Base-by-base conservation (phyloP, 345 rosid genomes). In the Gynandropsis gynandra region DNA sequence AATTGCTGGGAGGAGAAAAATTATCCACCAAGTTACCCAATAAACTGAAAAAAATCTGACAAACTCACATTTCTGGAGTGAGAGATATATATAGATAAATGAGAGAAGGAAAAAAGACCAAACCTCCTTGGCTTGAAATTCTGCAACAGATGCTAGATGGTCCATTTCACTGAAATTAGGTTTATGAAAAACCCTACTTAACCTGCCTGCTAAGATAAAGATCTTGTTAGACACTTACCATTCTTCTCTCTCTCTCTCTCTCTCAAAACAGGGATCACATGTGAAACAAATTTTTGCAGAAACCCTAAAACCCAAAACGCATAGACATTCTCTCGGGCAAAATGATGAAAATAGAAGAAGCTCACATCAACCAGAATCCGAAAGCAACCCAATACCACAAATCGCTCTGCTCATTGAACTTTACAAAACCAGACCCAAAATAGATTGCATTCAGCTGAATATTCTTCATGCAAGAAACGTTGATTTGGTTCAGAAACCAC, bases 161-260 rank as follows among this genome's bases (percentile, higher is more conserved):
- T 75, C 79, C 93, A 83, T 85, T 61, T 37, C 32, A 33, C 37
- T 47, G 45, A 34, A 44, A 49, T 27, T 52, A 43, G 32, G 24
- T 58, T 45, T 39, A 38, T 42, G 32, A 21, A 52, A 24, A 24
- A 24, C 29, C 29, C n/a, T 40, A 58, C 70, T 61, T 35, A 53
- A 34, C 40, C 11, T 9, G n/a, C 11, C 11, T 9, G 41, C 31
- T 43, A 50, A 12, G n/a, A 39, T 16, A 21, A 47, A 36, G 36
- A 54, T 60, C 71, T 34, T 51, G 59, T 53, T 20, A 45, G 3
- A n/a, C 5, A 7, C n/a, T 24, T 36, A 36, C 47, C 12, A 13
- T 64, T 19, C 8, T 46, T 42, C 42, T 5, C 29, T 24, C 29
- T 24, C 68, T 71, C 76, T 50, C 66, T 51, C 19, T 51, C 67